Conservation (phyloP, 2,329 filamentous ascomycete species). For the Aspergillus sp. region DNA sequence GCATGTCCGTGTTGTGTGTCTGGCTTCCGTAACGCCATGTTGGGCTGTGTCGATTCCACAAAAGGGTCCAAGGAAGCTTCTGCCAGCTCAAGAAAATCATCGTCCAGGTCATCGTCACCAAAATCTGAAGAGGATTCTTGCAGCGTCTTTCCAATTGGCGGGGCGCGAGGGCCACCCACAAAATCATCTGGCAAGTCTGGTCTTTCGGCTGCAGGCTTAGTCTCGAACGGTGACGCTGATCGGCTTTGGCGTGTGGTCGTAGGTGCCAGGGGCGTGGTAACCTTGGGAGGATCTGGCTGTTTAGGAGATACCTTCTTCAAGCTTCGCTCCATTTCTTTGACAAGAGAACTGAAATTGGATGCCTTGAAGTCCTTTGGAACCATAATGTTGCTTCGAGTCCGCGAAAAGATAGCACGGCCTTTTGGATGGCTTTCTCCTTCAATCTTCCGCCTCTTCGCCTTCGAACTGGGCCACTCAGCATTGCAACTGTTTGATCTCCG, state of each 20-base stretch:
- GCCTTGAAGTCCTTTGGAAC: conserved; percentile 45
- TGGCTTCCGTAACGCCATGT: not conserved
- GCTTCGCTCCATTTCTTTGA: conserved; percentile 67
- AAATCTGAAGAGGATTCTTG: conserved; percentile 50
- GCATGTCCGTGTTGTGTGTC: not conserved
- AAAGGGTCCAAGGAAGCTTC: conserved; percentile 40
- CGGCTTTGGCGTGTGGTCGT: conserved; percentile 36
- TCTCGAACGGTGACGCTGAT: conserved; percentile 38
- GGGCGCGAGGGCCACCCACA: not conserved
- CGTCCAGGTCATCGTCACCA: conserved; percentile 52
- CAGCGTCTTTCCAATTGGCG: conserved; percentile 9
- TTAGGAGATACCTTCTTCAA: conserved; percentile 40
- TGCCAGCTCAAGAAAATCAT: conserved; percentile 49
- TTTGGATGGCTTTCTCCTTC: conserved; percentile 54
- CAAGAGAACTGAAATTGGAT: conserved; percentile 59
- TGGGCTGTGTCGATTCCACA: conserved; percentile 19
- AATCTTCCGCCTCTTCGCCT: conserved; percentile 65
- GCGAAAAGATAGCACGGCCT: conserved; percentile 51
- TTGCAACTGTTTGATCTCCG: conserved; percentile 72
- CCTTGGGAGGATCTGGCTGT: conserved; percentile 45
- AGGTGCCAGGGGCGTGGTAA: conserved; percentile 47
- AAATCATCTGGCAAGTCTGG: conserved; percentile 9
- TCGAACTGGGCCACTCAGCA: conserved; percentile 67
- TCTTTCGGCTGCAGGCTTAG: not conserved
- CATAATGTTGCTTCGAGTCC: conserved; percentile 45